Evolutionary conservation across 1,139 yeast species (phyloP).

Genomic region (Kodamaea arcana): DNA sequence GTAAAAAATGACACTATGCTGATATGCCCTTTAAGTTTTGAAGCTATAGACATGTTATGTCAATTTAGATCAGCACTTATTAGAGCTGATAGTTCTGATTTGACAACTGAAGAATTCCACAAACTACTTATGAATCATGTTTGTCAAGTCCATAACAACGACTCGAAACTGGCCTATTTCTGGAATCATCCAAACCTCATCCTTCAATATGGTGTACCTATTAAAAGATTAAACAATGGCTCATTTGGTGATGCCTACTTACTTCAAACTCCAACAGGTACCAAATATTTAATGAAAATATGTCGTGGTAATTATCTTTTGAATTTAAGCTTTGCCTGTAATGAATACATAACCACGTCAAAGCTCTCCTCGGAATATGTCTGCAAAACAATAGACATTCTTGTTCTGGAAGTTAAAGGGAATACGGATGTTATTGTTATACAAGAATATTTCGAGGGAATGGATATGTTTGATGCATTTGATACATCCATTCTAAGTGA

Average conservation of each 20-base stretch:
- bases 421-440: constrained; percentile 4
- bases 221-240: constrained; percentile 16
- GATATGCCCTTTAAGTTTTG: background rate
- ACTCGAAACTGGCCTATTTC: background rate
- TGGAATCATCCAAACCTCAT: background rate
- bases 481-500: background rate
- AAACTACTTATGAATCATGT: background rate
- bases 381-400: constrained; percentile 7
- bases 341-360: constrained; percentile 6
- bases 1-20: too few species aligned
- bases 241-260: constrained; percentile 13
- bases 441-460: constrained; percentile 9
- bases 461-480: constrained; percentile 7
- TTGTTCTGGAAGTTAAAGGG: constrained; percentile 3
- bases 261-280: constrained; percentile 1
- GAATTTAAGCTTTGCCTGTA: constrained; percentile 1
- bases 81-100: background rate
- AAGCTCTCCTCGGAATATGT: constrained; percentile 5
- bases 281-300: constrained; percentile 5
- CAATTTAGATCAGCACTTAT: background rate
- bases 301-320: background rate
- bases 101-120: background rate
- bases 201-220: constrained; percentile 8
- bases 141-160: background rate
- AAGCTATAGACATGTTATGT: background rate